Percentiles rank a stretch among this genome's conserved stretches.
Conservation (phyloP, 768 basidiomycete species). For the Naganishia vishniacii region DNA sequence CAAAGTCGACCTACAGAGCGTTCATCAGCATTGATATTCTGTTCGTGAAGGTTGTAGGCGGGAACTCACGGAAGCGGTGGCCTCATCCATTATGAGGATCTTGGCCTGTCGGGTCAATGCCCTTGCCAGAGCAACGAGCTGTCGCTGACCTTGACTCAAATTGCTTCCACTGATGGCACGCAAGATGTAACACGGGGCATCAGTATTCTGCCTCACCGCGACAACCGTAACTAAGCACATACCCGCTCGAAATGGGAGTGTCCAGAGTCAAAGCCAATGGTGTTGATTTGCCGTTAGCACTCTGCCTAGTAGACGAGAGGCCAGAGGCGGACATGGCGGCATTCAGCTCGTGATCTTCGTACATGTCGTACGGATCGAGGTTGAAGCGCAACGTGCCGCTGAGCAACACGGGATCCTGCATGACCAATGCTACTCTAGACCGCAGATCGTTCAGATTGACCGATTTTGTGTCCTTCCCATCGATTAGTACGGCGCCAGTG, state of each 20-base stretch:
- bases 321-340: conserved; percentile 55
- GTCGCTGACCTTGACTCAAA: conserved; percentile 58
- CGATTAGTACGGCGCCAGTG: conserved; percentile 58
- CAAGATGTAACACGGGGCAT: no score
- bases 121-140: conserved; percentile 59
- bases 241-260: conserved; percentile 46
- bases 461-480: conserved; percentile 54
- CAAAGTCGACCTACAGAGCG: conserved; percentile 52
- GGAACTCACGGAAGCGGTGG: conserved; percentile 53
- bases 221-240: neutral
- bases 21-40: neutral
- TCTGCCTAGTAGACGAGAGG: conserved; percentile 26
- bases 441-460: conserved; percentile 60
- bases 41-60: no score
- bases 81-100: conserved; percentile 59
- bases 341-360: conserved; percentile 57
- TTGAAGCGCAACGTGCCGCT: conserved; percentile 59
- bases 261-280: conserved; percentile 39
- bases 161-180: conserved; percentile 59
- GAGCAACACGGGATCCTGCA: conserved; percentile 58
- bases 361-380: conserved; percentile 59
- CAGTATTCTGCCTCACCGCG: conserved; percentile 33
- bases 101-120: conserved; percentile 59
- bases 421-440: conserved; percentile 61
- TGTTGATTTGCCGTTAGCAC: conserved; percentile 14